These are phyloP conservation scores for Aspergillus spinulosporus DNA, from an alignment of 2,329 filamentous ascomycete species.

Conservation along the genomic window DNA sequence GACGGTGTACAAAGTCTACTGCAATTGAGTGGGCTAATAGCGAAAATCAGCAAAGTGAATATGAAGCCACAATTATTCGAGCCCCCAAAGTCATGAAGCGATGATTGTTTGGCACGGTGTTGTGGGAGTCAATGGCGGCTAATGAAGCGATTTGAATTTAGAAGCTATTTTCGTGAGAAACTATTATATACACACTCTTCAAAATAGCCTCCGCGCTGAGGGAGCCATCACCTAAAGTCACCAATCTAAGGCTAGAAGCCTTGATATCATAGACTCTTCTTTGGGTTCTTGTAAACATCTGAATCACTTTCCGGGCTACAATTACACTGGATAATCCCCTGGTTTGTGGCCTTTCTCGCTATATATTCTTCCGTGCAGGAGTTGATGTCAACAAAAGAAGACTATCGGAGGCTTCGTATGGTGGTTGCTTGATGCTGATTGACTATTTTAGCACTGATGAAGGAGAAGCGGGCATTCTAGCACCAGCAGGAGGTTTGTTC, in stretches of 20 bases:
- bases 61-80: slow-evolving; percentile 87
- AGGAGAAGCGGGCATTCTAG: slow-evolving; percentile 28
- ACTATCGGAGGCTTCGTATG: background rate
- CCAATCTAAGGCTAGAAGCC: too few relatives aligned
- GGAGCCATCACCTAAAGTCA: too few relatives aligned
- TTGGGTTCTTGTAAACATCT: too few relatives aligned
- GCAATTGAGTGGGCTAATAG: slow-evolving; percentile 89
- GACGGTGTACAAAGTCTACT: slow-evolving; percentile 94
- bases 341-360: too few relatives aligned
- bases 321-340: too few relatives aligned
- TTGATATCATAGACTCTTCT: too few relatives aligned
- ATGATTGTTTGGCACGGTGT: slow-evolving; percentile 26
- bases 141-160: background rate
- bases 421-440: slow-evolving; percentile 9
- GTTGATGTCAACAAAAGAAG: background rate
- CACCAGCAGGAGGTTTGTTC: slow-evolving; percentile 27
- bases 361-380: background rate
- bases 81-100: slow-evolving; percentile 37
- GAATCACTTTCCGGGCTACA: too few relatives aligned
- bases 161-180: background rate
- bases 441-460: slow-evolving; percentile 10
- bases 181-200: background rate
- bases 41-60: slow-evolving; percentile 88
- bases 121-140: slow-evolving; percentile 17
- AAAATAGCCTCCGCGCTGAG: too few relatives aligned